Base-by-base conservation (phyloP, 2,329 filamentous ascomycete species). In the Capronia americana region DNA sequence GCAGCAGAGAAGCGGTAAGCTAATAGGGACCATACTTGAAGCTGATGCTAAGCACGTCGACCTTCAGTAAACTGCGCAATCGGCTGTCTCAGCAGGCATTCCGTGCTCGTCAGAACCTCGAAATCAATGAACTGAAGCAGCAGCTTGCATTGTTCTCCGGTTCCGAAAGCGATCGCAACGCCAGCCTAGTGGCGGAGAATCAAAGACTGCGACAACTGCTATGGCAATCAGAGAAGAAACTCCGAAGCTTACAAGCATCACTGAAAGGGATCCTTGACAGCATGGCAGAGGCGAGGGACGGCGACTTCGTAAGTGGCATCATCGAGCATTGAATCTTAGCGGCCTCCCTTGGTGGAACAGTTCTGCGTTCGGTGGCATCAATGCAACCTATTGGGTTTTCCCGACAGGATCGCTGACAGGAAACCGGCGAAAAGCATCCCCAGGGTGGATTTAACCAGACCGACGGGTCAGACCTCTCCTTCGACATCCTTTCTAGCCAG, bases 41-140 rank as follows among this genome's bases (percentile, higher is more conserved):
- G 10, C n/a, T 57, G 38, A 23, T 38, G 34, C 53, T 51, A 24
- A 51, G 4, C 17, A n/a, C 41, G n/a, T 11, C 11, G 20, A n/a
- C 28, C 32, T 34, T 23, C 44, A 68, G 66, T 12, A 68, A 68
- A 34, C 30, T 68, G 5, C 58, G 66, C 48, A 69, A 69, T 32
- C 66, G 66, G 14, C 48, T 69, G 4, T 69, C 66, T 14, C 66
- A 69, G 48, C 66, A 69, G 53, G 66, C 66, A 17, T 69, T 69
- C 54, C 66, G 66, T 2, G 63, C 66, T 10, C 58, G 66, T 30
- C 66, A 69, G 44, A 59, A 44, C 30, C 46, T 57, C 12, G 64
- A 66, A 53, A 34, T 65, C 57, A 66, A 54, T 28, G 64, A 66
- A 57, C 44, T 69, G 14, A 66, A 60, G 53, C 58, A 63, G 44